These are phyloP conservation scores for Dipteronia sinensis DNA, from an alignment of 345 rosid species.

Conservation along the genomic window DNA sequence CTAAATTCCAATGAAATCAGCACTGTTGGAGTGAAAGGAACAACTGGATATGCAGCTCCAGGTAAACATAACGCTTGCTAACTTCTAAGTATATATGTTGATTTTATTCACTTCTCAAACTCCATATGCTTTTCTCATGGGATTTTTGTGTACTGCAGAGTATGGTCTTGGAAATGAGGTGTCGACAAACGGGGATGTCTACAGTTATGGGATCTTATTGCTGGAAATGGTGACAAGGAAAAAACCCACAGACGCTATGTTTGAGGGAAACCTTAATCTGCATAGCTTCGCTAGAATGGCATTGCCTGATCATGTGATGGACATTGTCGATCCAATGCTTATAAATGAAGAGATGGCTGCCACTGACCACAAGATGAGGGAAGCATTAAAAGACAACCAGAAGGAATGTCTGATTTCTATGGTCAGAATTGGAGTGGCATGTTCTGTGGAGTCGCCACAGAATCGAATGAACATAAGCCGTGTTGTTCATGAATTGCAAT, in stretches of 20 bases:
- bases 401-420: not conserved
- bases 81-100: not conserved
- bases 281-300: not conserved
- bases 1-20: not conserved
- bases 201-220: not conserved
- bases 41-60: conserved; percentile 24
- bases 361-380: not conserved
- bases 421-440: conserved; percentile 16
- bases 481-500: not conserved
- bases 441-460: not conserved
- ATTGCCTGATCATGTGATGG: not conserved
- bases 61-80: not conserved
- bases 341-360: not conserved
- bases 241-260: not conserved
- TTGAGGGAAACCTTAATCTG: not conserved
- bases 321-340: not conserved
- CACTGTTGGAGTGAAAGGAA: conserved; percentile 9
- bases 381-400: not conserved
- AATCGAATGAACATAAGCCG: conserved; percentile 12
- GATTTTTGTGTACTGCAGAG: conserved; percentile 2
- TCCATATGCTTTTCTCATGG: not conserved
- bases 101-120: not conserved
- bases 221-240: not conserved
- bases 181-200: not conserved
- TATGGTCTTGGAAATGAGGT: conserved; percentile 17